Evolutionary conservation across 371 early-diverging fungal genomes (phyloP).

Genomic region (Cladochytrium tenue): DNA sequence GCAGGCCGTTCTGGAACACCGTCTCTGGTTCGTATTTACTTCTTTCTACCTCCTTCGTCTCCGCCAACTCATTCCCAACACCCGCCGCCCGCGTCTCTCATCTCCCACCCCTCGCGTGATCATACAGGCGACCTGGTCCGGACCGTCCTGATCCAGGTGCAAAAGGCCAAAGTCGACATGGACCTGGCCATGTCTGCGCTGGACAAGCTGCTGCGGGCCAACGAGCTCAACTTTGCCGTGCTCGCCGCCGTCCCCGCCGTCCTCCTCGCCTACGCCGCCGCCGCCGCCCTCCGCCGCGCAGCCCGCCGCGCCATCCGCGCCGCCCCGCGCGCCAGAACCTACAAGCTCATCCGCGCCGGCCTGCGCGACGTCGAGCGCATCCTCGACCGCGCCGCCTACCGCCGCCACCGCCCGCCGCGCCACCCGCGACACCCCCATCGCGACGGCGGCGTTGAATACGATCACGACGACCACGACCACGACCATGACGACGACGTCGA

Average conservation of each 20-base stretch:
- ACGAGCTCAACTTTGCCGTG: slow-evolving; percentile 95
- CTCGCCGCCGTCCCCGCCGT: slow-evolving; percentile 64
- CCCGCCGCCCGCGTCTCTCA: too few relatives aligned
- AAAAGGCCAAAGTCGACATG: slow-evolving; percentile 76
- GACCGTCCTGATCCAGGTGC: slow-evolving; percentile 82
- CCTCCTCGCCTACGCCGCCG: slow-evolving; percentile 34
- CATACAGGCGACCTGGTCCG: slow-evolving; percentile 71
- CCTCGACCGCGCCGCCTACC: slow-evolving; percentile 39
- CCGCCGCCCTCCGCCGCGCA: not conserved
- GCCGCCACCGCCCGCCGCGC: not conserved
- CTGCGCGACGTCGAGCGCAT: slow-evolving; percentile 49
- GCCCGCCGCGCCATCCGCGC: not conserved
- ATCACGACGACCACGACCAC: too few relatives aligned
- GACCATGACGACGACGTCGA: too few relatives aligned
- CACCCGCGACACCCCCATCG: too few relatives aligned
- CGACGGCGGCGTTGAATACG: not conserved
- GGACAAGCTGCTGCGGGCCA: slow-evolving; percentile 89
- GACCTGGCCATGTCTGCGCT: slow-evolving; percentile 89
- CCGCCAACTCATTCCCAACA: not conserved
- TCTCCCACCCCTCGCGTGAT: not conserved
- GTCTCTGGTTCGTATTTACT: slow-evolving; percentile 44
- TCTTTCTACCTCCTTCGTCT: not conserved
- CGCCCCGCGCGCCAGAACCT: slow-evolving; percentile 1
- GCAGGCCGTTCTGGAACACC: slow-evolving; percentile 65
- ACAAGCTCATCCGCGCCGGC: slow-evolving; percentile 15